A percentile compares a stretch with the other conserved stretches of the same genome.
These are phyloP conservation scores for Lecanosticta acicola DNA, from an alignment of 2,329 filamentous ascomycete genomes.

Conservation along the genomic window DNA sequence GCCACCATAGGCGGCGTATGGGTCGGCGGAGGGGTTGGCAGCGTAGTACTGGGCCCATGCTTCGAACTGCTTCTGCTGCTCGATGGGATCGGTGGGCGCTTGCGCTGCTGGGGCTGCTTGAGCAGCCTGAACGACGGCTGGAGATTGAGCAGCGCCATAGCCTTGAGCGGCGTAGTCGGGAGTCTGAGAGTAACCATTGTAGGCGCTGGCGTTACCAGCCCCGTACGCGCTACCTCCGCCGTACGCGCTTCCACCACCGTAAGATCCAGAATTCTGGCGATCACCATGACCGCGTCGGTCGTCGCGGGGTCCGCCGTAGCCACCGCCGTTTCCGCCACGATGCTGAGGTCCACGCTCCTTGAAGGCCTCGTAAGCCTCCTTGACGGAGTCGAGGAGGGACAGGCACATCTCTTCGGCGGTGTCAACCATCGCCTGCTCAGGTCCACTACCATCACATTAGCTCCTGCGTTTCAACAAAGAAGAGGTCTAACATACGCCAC, in stretches of 20 bases:
- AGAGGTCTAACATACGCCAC: constrained; percentile 89
- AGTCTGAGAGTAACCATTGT: constrained; percentile 12
- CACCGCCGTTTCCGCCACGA: constrained; percentile 38
- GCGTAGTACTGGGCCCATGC: constrained; percentile 80
- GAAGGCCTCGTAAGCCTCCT: constrained; percentile 80
- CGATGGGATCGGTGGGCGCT: constrained; percentile 22
- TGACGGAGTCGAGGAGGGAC: constrained; percentile 80
- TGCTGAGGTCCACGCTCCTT: constrained; percentile 59
- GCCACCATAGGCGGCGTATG: constrained; percentile 86
- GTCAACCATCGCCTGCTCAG: constrained; percentile 78
- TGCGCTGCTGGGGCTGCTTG: constrained; percentile 30
- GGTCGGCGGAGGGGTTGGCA: constrained; percentile 75
- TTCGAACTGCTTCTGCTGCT: constrained; percentile 26
- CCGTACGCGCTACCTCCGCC: constrained; percentile 36
- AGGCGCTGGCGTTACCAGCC: constrained; percentile 8
- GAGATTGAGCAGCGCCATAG: constrained; percentile 30
- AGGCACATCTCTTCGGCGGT: constrained; percentile 83
- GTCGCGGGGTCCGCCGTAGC: constrained; percentile 17
- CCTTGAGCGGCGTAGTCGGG: constrained; percentile 11
- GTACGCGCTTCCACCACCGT: constrained; percentile 35
- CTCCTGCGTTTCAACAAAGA: constrained; percentile 1
- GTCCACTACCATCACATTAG: too few species aligned
- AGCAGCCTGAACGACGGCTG: constrained; percentile 31
- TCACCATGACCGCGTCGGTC: constrained; percentile 20
- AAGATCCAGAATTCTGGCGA: constrained; percentile 31